Evolutionary conservation across 2,329 filamentous ascomycete genomes (phyloP), one percentile per base, ranked within the genome.

Genomic region (Clonostachys rosea): DNA sequence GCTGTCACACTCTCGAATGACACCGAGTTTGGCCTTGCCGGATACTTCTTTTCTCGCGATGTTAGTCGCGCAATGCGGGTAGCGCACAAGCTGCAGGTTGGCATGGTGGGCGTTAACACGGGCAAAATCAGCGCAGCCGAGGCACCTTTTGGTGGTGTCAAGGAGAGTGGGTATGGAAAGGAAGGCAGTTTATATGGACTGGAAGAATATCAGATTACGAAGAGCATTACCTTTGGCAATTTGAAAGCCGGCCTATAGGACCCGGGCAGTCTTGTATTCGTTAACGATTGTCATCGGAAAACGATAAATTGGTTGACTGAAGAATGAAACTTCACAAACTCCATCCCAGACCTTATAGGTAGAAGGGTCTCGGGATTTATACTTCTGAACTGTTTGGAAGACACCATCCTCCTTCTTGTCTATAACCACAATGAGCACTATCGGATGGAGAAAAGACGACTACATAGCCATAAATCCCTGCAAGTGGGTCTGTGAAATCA

Each of bases 81-180:
- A 4, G 69, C 71, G 9, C 70, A 76, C 52, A 72, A 68, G 12
- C 64, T 87, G 47, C 79, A 86, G 53, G 79, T 84, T 4, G 83
- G 83, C 5, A 87, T 86, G 83, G 82, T 87, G 56, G 83, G 83
- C 13, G 67, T 84, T 65, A 84, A 84, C 54, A 81, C 77, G 47
- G 76, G 79, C 70, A 51, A 68, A 5, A 56, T 61, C 16, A 50
- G 55, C 6, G 55, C 57, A 12, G 52, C 52, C 37, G 47, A 54
- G 17, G 52, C 57, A 5, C 57, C 59, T 4, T 84, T 84, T 50
- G 81, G 81, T 17, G 81, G 81, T 52, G 74, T 85, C 36, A 84
- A 85, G 60, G 66, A 81, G 53, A 80, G 73, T 49, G 81, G 81
- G 3, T 81, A 81, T 55, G 81, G 81, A 7, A 66, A 77, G 18